phyloP scores from a whole-genome alignment of 441 rosid genomes.

The Pelargonium australe region DNA sequence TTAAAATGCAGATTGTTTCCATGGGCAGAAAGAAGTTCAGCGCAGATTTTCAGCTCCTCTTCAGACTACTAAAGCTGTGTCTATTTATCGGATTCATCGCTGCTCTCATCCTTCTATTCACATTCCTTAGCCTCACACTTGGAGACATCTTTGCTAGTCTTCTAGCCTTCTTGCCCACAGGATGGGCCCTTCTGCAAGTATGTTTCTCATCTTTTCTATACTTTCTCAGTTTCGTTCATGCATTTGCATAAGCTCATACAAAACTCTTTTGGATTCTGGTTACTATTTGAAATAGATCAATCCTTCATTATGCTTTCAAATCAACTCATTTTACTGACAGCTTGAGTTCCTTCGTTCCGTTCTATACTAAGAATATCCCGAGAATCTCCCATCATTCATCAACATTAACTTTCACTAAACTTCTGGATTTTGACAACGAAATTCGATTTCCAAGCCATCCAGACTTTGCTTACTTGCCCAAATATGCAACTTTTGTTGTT shows the following conservation, averaged over 20 bases:
- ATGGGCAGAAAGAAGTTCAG: slow-evolving; percentile 98
- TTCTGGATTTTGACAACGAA: background rate
- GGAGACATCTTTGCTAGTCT: slow-evolving; percentile 82
- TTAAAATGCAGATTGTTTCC: slow-evolving; percentile 61
- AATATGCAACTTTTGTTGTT: background rate
- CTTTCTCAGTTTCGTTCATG: background rate
- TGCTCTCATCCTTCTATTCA: slow-evolving; percentile 59
- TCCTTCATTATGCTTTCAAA: background rate
- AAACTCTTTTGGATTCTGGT: background rate
- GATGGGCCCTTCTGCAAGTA: slow-evolving; percentile 90
- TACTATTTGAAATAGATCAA: background rate
- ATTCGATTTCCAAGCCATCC: background rate
- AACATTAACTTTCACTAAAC: background rate
- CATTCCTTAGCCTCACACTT: slow-evolving; percentile 64
- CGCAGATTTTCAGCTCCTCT: slow-evolving; percentile 95
- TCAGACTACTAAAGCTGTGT: slow-evolving; percentile 73
- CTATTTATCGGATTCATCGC: slow-evolving; percentile 60
- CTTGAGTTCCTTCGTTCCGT: background rate
- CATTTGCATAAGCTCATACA: background rate
- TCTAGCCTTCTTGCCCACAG: slow-evolving; percentile 83
- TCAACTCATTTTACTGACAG: background rate
- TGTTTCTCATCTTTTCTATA: background rate
- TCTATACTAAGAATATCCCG: background rate
- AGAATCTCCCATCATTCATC: too few relatives aligned
- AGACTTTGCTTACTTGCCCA: background rate